phyloP scores from a whole-genome alignment of 768 basidiomycete species.

The Tremella mesenterica region DNA sequence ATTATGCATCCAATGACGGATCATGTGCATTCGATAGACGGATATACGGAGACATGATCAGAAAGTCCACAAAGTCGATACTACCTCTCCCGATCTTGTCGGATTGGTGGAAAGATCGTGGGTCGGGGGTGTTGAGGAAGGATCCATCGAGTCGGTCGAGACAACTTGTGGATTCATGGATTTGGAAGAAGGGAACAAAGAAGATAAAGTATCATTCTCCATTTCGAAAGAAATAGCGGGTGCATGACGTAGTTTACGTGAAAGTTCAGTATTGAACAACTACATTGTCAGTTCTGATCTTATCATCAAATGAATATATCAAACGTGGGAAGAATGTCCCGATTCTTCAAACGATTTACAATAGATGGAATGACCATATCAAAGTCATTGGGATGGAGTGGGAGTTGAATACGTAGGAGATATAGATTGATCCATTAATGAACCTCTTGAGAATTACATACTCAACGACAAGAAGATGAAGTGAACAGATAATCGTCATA shows the following conservation, averaged over 20 bases:
- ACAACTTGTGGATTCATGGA: not conserved
- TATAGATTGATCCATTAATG: no score
- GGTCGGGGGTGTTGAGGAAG: not conserved
- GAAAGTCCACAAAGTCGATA: constrained; percentile 16
- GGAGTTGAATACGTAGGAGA: not conserved
- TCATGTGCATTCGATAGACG: no score
- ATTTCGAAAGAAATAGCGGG: constrained; percentile 50
- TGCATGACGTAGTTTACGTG: constrained; percentile 70
- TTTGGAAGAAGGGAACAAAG: constrained; percentile 4
- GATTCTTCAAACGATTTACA: not conserved
- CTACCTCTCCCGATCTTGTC: constrained; percentile 13
- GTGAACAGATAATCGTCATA: no score
- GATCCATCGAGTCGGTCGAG: no score
- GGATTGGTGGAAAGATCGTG: not conserved
- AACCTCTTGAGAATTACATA: no score
- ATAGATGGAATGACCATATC: not conserved
- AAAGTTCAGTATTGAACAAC: constrained; percentile 74
- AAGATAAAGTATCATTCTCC: constrained; percentile 11
- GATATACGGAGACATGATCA: no score
- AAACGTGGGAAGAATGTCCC: not conserved
- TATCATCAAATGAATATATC: no score
- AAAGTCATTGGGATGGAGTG: not conserved
- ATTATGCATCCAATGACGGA: no score
- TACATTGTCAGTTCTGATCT: constrained; percentile 1
- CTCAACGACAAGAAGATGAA: no score